Conservation (phyloP, 768 basidiomycete genomes). For the Tulasnella sp. region DNA sequence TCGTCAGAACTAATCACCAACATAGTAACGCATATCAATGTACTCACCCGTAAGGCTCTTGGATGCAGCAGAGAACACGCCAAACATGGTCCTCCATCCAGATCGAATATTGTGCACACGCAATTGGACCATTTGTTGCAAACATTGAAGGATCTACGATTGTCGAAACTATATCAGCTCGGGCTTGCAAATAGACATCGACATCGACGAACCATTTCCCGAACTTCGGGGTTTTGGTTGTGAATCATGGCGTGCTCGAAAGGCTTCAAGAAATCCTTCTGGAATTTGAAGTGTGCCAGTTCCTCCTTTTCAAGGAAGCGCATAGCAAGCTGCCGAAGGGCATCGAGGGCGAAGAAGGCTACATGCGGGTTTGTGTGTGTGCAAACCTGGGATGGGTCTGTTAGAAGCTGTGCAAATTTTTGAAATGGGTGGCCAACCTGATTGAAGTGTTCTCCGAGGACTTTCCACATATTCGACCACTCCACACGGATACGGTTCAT, state of each 20-base stretch:
- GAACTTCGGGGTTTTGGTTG: slow-evolving; percentile 90
- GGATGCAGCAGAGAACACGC: slow-evolving; percentile 94
- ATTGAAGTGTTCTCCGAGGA: slow-evolving; percentile 97
- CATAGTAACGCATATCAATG: background rate
- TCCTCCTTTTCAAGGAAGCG: slow-evolving; percentile 99
- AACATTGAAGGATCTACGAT: slow-evolving; percentile 83
- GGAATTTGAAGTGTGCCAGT: slow-evolving; percentile 95
- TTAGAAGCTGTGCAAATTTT: background rate
- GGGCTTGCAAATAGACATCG: background rate
- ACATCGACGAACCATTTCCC: slow-evolving; percentile 74
- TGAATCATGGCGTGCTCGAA: slow-evolving; percentile 98
- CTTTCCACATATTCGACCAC: slow-evolving; percentile 98
- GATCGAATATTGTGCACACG: slow-evolving; percentile 92
- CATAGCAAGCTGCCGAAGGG: slow-evolving; percentile 94
- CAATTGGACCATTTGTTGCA: slow-evolving; percentile 98
- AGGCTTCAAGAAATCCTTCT: slow-evolving; percentile 97
- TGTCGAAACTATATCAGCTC: slow-evolving; percentile 8
- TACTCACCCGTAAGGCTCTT: slow-evolving; percentile 77
- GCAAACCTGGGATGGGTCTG: slow-evolving; percentile 65
- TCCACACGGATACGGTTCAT: slow-evolving; percentile 97
- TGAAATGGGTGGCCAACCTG: slow-evolving; percentile 52
- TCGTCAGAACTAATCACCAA: background rate
- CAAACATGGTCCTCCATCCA: slow-evolving; percentile 99
- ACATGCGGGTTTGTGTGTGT: slow-evolving; percentile 98
- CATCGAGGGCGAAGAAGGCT: slow-evolving; percentile 94